phyloP scores from a whole-genome alignment of 1,284 basidiomycete species.

The Marasmius oreades region DNA sequence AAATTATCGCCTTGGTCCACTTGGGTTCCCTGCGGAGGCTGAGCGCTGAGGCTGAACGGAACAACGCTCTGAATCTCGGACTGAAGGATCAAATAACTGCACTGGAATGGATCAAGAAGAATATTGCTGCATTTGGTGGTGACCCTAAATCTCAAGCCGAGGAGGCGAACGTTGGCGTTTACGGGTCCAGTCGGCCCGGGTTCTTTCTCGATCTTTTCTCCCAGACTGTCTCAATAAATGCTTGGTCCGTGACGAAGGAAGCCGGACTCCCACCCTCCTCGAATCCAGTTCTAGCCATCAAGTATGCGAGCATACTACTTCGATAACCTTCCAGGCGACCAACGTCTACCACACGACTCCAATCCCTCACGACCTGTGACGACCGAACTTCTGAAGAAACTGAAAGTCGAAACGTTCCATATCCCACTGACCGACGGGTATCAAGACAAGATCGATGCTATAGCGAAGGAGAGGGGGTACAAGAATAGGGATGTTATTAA shows the following conservation, averaged over 20 bases:
- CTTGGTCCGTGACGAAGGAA: no score
- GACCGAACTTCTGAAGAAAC: slow-evolving; percentile 39
- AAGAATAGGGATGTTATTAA: slow-evolving; percentile 78
- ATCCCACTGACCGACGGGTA: slow-evolving; percentile 51
- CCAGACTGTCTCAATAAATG: no score
- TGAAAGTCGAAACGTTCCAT: slow-evolving; percentile 62
- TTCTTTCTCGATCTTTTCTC: no score
- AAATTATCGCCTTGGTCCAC: slow-evolving; percentile 16
- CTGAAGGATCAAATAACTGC: slow-evolving; percentile 27
- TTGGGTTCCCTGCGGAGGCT: slow-evolving; percentile 17
- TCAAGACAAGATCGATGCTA: slow-evolving; percentile 47
- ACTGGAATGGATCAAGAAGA: slow-evolving; percentile 15
- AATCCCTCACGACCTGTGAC: slow-evolving; percentile 50
- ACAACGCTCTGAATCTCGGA: slow-evolving; percentile 26
- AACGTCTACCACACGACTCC: slow-evolving; percentile 71
- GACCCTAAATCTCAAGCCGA: no score
- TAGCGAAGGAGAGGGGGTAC: slow-evolving; percentile 68
- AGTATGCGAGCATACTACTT: slow-evolving; percentile 80
- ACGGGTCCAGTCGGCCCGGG: no score
- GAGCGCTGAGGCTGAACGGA: slow-evolving; percentile 21
- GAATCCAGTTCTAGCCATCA: not conserved
- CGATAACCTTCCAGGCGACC: slow-evolving; percentile 75
- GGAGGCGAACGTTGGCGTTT: no score
- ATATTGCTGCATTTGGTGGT: slow-evolving; percentile 16
- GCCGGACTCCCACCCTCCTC: no score